Conservation (phyloP, 106 monocot genomes). For the Phalaenopsis aphrodite region DNA sequence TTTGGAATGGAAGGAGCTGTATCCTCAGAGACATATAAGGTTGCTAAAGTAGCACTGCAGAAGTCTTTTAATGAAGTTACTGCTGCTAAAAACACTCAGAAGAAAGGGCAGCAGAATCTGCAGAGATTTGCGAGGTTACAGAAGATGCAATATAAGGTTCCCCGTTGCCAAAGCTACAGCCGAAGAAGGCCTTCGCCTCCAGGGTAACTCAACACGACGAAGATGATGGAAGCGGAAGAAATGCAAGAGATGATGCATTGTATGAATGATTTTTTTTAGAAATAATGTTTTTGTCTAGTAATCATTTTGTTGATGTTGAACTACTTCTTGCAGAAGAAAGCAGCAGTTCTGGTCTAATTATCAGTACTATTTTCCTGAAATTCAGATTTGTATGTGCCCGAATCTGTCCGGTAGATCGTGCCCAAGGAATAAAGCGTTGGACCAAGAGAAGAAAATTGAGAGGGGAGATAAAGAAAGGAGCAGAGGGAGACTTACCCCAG, state of each 20-base stretch:
- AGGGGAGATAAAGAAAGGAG: too few species aligned
- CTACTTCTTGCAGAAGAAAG: background rate
- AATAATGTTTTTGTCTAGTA: background rate
- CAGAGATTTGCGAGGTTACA: constrained; percentile 56
- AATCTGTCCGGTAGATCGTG: too few species aligned
- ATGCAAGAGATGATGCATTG: background rate
- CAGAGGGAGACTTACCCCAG: too few species aligned
- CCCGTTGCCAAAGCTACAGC: constrained; percentile 66
- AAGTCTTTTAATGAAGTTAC: constrained; percentile 71
- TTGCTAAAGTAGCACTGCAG: constrained; percentile 76
- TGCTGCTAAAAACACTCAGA: constrained; percentile 46
- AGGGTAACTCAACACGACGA: constrained; percentile 39
- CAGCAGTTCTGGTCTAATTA: background rate
- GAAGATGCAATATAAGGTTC: constrained; percentile 86
- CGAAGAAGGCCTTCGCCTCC: constrained; percentile 38
- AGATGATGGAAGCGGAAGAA: background rate
- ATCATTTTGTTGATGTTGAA: background rate
- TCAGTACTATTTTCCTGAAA: background rate
- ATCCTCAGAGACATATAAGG: constrained; percentile 59
- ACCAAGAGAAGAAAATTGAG: too few species aligned
- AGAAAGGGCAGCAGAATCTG: constrained; percentile 62
- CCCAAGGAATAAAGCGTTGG: too few species aligned
- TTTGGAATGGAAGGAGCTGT: constrained; percentile 73
- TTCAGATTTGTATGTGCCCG: background rate
- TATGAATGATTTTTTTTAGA: background rate